Evolutionary conservation across 441 rosid genomes (phyloP), one percentile per base, ranked within the genome.

Genomic region (Kokia cookei): DNA sequence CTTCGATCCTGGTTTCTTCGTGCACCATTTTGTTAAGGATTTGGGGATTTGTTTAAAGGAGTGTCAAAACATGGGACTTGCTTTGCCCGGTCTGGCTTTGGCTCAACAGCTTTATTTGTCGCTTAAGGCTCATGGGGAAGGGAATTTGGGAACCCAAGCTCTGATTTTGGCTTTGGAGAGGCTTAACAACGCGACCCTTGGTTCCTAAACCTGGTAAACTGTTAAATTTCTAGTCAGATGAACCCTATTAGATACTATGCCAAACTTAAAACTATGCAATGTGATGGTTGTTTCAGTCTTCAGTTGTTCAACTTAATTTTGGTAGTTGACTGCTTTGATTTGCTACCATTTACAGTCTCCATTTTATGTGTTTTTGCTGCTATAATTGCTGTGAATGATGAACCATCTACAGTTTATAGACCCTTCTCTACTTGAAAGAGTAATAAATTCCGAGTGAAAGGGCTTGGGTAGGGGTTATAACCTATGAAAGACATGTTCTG

Each of bases 51-150:
- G 96, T 80, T 84, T 94, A 71, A 89, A 86, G 57, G 97, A 92
- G 73, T 94, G 99, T 72, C 84, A 92, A 78, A 86, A 75, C 48
- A 89, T 94, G 97, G 94, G 92, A 32, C 79, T 94, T 26, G 93
- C 90, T 42, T 82, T 94, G 80, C 97, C 95, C 13, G 97, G 97
- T 1, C 73, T 91, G 76, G 97, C 97, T 61, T 82, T 92, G 66
- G 94, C 97, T 43, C 95, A 92, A 37, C 97, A 91, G 85, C 95
- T 94, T 82, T 92, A 92, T 80, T 68, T 91, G 86, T 94, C 97
- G 5, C 91, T 92, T 3, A 92, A 90, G 87, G 97, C 97, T 69
- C 97, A 92, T 11, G 97, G 93, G 50, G 92, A 94, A 81, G 98
- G 94, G 51, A 68, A 80, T 85, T 84, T 94, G 63, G 97, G 98